Conservation (phyloP, 139 green algal species). For the Haematococcus lacustris region DNA sequence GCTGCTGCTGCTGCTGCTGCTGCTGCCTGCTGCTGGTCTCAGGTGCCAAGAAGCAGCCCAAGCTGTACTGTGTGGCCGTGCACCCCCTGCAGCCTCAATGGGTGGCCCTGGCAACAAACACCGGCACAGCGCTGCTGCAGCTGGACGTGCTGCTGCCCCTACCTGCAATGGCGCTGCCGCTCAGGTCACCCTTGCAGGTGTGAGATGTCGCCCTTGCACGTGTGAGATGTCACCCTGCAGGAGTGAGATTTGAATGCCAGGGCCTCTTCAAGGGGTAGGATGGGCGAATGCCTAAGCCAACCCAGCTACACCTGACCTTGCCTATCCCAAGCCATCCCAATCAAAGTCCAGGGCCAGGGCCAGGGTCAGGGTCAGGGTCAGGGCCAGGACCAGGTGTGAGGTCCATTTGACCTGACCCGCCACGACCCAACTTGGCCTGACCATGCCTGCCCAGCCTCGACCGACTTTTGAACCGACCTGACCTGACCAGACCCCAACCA, state of each 20-base stretch:
- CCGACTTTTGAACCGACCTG: too few relatives aligned
- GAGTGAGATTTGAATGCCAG: not conserved
- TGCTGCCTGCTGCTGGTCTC: too few relatives aligned
- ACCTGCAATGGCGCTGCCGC: not conserved
- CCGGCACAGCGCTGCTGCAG: slow-evolving; percentile 6
- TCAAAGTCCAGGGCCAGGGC: too few relatives aligned
- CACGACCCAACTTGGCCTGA: not conserved
- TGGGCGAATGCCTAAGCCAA: not conserved
- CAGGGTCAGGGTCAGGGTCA: too few relatives aligned
- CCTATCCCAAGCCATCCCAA: too few relatives aligned
- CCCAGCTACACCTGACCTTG: too few relatives aligned
- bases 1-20: too few relatives aligned
- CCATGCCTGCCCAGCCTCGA: not conserved
- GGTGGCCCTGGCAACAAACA: slow-evolving; percentile 33
- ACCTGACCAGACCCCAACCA: too few relatives aligned
- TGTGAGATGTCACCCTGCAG: not conserved
- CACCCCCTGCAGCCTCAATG: slow-evolving; percentile 33
- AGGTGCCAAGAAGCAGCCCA: slow-evolving; percentile 37
- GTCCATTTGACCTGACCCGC: not conserved
- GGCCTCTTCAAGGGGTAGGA: not conserved
- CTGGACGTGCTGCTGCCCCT: not conserved
- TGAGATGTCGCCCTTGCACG: not conserved
- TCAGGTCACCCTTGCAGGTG: not conserved
- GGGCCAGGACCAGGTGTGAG: too few relatives aligned
- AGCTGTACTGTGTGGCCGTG: slow-evolving; percentile 39